Evolutionary conservation across 2,329 filamentous ascomycete species (phyloP).

Genomic region (Cladosporium sp.): DNA sequence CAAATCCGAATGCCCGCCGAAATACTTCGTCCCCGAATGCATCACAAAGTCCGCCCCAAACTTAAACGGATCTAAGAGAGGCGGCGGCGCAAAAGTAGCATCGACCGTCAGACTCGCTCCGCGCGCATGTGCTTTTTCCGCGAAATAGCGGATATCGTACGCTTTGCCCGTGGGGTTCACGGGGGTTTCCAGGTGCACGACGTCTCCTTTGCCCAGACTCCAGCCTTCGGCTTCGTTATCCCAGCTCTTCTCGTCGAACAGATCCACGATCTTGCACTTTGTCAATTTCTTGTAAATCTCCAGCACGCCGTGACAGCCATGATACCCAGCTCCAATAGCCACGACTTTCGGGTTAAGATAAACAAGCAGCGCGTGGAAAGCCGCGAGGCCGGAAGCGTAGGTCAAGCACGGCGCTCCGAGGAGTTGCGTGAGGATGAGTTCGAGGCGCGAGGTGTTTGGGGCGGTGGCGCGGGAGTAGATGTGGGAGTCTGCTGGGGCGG

Average conservation of each 20-base stretch:
- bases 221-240: conserved; percentile 60
- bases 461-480: conserved; percentile 80
- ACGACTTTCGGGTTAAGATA: conserved; percentile 79
- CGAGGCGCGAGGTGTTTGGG: conserved; percentile 81
- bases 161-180: conserved; percentile 88
- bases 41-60: conserved; percentile 83
- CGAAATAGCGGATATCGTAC: conserved; percentile 69
- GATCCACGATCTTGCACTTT: conserved; percentile 68
- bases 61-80: conserved; percentile 79
- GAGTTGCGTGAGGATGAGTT: conserved; percentile 74
- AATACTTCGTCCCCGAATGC: conserved; percentile 94
- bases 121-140: conserved; percentile 66
- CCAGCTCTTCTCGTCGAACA: conserved; percentile 50
- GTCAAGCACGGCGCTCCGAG: conserved; percentile 70
- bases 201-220: conserved; percentile 72
- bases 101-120: conserved; percentile 83
- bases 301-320: conserved; percentile 89
- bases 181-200: conserved; percentile 90
- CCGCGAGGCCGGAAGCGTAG: conserved; percentile 81
- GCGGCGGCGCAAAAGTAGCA: conserved; percentile 88
- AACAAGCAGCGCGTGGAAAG: conserved; percentile 86
- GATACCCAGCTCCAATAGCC: conserved; percentile 82
- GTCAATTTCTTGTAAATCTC: conserved; percentile 71
- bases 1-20: conserved; percentile 93
- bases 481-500: conserved; percentile 61